Conservation (phyloP, 2,329 filamentous ascomycete species). For the Penicillium janthinellum region DNA sequence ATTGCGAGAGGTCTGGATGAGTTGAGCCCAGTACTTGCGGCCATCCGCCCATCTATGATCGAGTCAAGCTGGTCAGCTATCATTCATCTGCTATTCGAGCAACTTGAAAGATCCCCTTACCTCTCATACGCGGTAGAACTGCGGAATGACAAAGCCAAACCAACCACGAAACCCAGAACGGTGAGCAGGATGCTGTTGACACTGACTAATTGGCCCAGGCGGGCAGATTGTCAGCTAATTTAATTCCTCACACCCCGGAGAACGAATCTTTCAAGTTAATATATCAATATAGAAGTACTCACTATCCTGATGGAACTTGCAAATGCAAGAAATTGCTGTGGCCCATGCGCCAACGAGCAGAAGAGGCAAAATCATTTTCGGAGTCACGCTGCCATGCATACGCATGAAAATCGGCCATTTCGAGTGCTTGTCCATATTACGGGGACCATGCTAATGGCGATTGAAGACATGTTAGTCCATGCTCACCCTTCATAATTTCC, state of each 20-base stretch:
- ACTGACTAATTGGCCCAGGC: conserved; percentile 42
- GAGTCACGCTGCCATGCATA: conserved; percentile 73
- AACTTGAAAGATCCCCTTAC: conserved; percentile 22
- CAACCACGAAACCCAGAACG: conserved; percentile 78
- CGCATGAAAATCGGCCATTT: conserved; percentile 76
- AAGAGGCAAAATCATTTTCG: conserved; percentile 72
- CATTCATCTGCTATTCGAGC: neutral
- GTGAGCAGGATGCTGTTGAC: conserved; percentile 72
- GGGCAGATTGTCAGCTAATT: conserved; percentile 3
- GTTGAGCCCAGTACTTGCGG: conserved; percentile 62
- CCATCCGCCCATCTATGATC: conserved; percentile 58
- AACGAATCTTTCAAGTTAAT: neutral
- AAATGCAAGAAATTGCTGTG: conserved; percentile 63
- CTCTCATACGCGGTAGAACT: conserved; percentile 77
- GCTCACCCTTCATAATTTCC: neutral
- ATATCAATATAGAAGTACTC: conserved; percentile 15
- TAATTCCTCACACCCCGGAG: neutral
- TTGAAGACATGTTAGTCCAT: neutral
- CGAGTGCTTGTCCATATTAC: conserved; percentile 71
- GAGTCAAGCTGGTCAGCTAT: conserved; percentile 1
- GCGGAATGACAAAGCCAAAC: conserved; percentile 75
- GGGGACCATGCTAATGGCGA: conserved; percentile 49
- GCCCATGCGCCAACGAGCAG: conserved; percentile 65
- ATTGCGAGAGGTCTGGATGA: conserved; percentile 59
- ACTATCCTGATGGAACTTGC: conserved; percentile 47